Evolutionary conservation across 2,329 filamentous ascomycete genomes (phyloP), one percentile per base, ranked within the genome.

Genomic region (Ambrosiella xylebori): DNA sequence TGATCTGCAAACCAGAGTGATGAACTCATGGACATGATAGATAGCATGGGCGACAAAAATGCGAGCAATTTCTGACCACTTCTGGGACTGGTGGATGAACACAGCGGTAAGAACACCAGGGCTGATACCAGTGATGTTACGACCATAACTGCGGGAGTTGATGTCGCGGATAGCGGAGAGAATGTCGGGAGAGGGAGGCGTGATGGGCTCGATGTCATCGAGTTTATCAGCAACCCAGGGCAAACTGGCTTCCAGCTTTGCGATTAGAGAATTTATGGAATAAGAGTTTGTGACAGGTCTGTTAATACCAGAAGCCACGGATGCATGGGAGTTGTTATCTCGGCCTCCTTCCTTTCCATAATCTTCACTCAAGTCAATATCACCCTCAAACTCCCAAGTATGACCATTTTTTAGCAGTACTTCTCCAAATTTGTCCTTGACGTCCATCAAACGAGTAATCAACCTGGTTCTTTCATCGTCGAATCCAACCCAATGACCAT

Each of bases 1-100:
- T 0, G 15, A 8, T 0, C 57, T 9, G 3, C 69, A 61, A 1
- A 63, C 61, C 0, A 6, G 7, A 0, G 37, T 13, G 8, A 69
- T 66, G 60, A 70, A 70, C 0, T 57, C 40, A 58, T 70, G 66
- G 17, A 70, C 60, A 2, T 57, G 56, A 17, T 65, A 13, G 17
- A 68, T 65, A 11, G 66, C 62, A 7, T 58, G 38, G 61, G 65
- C 66, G 38, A 69, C 57, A 56, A 68, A 68, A 0, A 60, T 45
- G 47, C 57, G 59, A 8, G 65, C 64, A 37, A 68, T 64, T 5
- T 5, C 7, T 0, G 56, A 61, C 68, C 68, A 70, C 37, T 66
- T 67, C 6, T 52, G 41, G 0, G 68, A 68, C 44, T 70, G 68
- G 54, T 69, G 63, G 15, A 53, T 54, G 57, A 68, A 65, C 0